Evolutionary conservation across 441 rosid species (phyloP), one percentile per base, ranked within the genome.

Genomic region (Pelargonium citronellum): DNA sequence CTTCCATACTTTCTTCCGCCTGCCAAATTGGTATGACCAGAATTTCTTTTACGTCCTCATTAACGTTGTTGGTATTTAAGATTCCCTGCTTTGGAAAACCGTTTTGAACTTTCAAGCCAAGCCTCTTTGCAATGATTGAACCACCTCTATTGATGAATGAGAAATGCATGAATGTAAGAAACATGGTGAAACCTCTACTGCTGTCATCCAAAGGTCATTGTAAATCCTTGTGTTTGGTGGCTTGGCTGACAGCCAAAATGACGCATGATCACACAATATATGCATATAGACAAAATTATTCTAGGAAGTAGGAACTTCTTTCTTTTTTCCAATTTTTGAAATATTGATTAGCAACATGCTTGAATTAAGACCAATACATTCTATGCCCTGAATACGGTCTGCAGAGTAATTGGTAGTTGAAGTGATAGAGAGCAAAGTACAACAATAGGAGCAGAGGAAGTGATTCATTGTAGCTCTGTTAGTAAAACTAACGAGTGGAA

Each of bases 1-100:
- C 80, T 94, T 94, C 78, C 85, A 71, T 17, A 84, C 92, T 61
- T 94, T 94, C 90, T 94, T 94, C 79, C 87, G 86, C 46, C 78
- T 94, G 68, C 99, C 99, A 62, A 83, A 75, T 39, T 94, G 99
- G 99, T 91, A 90, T 66, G 73, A 66, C 63, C 72, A 43, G 51
- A 12, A 11, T 67, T 71, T 47, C 20, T 60, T 43, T 24, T 69
- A 47, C 46, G 68, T 46, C 24, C 30, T 24, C 30, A 24, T 24
- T 24, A 24, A 24, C 30, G 30, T 24, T 24, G 30, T 24, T 46
- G 51, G 12, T 46, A 10, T 46, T 46, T 46, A 46, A 8, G 51
- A 3, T 7, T 9, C 51, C 51, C 51, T 46, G 51, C 51, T 46
- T 46, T 46, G 51, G 12, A 1, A 46, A 8, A 8, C 51, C n/a